Conservation (phyloP, 2,329 filamentous ascomycete genomes). For the Aspergillus viridinutans region DNA sequence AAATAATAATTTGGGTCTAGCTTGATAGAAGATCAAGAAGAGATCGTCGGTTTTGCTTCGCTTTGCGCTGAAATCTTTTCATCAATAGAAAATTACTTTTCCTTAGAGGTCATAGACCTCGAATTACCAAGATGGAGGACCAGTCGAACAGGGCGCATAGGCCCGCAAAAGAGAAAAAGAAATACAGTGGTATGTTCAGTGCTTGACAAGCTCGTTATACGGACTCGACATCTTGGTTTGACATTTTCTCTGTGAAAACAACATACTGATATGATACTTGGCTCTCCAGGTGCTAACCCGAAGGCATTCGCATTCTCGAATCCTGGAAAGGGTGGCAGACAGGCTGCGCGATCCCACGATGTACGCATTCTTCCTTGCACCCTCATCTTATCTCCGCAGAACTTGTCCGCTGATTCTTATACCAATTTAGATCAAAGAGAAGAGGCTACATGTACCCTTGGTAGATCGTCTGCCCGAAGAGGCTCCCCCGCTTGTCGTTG, state of each 20-base stretch:
- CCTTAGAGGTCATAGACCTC: conserved; percentile 26
- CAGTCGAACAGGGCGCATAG: conserved; percentile 83
- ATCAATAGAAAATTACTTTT: conserved; percentile 12
- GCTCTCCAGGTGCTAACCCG: conserved; percentile 64
- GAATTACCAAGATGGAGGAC: conserved; percentile 61
- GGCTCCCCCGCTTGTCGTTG: conserved; percentile 85
- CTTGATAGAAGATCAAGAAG: conserved; percentile 14
- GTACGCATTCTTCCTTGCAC: conserved; percentile 31
- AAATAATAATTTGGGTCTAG: conserved; percentile 32
- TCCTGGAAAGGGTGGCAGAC: conserved; percentile 73
- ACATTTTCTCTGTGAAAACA: background rate
- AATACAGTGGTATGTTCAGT: conserved; percentile 53
- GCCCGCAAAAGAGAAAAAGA: conserved; percentile 85
- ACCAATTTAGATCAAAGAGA: conserved; percentile 75
- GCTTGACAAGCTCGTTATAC: background rate
- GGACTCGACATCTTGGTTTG: background rate
- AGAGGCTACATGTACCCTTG: conserved; percentile 90
- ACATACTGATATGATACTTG: conserved; percentile 6
- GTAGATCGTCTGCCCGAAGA: conserved; percentile 95
- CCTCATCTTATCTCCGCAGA: background rate
- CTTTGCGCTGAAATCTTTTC: conserved; percentile 11
- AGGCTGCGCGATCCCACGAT: conserved; percentile 55
- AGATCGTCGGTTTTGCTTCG: conserved; percentile 7
- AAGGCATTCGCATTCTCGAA: conserved; percentile 86
- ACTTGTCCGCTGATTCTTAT: conserved; percentile 12